phyloP scores from a whole-genome alignment of 2,329 filamentous ascomycete genomes.

The Nigrospora osmanthi region DNA sequence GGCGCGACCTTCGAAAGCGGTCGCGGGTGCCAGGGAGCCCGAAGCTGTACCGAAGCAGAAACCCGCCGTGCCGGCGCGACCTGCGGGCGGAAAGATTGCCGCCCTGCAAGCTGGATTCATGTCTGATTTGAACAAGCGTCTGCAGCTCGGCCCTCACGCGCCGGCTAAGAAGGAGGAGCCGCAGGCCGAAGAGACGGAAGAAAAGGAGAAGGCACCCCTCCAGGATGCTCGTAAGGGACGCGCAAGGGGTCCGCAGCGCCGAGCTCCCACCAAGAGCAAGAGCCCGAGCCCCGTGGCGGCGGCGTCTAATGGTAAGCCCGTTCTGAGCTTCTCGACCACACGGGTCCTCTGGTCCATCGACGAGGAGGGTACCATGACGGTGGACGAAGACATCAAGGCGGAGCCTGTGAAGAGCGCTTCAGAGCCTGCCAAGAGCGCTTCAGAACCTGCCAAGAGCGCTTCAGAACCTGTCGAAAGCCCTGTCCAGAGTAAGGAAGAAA shows the following conservation, averaged over 20 bases:
- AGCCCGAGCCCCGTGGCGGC: slow-evolving; percentile 24
- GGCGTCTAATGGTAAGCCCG: slow-evolving; percentile 22
- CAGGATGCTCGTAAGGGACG: slow-evolving; percentile 84
- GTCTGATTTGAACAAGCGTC: slow-evolving; percentile 82
- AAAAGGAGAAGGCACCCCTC: slow-evolving; percentile 63
- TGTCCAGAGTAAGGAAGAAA: too few species aligned
- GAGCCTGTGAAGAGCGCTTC: slow-evolving; percentile 3
- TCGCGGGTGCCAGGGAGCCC: slow-evolving; percentile 28
- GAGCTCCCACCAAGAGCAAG: slow-evolving; percentile 51
- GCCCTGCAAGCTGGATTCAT: slow-evolving; percentile 87
- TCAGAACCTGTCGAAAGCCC: slow-evolving; percentile 1
- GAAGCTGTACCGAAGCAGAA: slow-evolving; percentile 59
- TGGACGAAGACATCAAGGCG: slow-evolving; percentile 18
- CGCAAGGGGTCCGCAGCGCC: slow-evolving; percentile 77
- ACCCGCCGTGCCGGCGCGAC: slow-evolving; percentile 72
- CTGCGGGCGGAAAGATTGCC: slow-evolving; percentile 79
- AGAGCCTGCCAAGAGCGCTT: slow-evolving; percentile 2
- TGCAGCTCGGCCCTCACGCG: slow-evolving; percentile 77
- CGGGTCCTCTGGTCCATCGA: slow-evolving; percentile 45
- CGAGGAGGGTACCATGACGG: slow-evolving; percentile 36
- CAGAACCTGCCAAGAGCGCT: slow-evolving; percentile 2
- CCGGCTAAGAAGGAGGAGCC: slow-evolving; percentile 65
- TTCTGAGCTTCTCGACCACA: slow-evolving; percentile 37
- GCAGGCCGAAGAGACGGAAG: slow-evolving; percentile 43
- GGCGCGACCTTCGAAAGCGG: slow-evolving; percentile 34